These are phyloP conservation scores for Talaromyces trachyspermus DNA, from an alignment of 495 filamentous ascomycete genomes.

Conservation along the genomic window DNA sequence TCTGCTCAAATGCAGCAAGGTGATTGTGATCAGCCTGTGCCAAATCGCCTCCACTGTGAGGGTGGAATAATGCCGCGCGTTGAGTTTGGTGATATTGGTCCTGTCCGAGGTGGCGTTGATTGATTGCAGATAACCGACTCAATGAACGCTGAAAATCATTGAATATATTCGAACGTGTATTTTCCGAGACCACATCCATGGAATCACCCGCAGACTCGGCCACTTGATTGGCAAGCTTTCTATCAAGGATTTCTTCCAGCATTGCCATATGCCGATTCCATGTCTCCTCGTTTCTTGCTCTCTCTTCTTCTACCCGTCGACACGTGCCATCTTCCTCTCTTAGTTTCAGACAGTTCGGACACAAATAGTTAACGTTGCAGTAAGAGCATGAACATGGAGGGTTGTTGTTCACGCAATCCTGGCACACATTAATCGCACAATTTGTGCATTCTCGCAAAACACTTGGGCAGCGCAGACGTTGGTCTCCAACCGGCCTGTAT, in stretches of 20 bases:
- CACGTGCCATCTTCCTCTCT: slow-evolving; percentile 35
- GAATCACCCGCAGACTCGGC: slow-evolving; percentile 41
- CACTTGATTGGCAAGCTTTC: slow-evolving; percentile 38
- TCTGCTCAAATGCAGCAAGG: slow-evolving; percentile 3
- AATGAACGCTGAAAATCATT: neutral
- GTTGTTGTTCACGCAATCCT: slow-evolving; percentile 39
- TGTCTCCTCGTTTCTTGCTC: slow-evolving; percentile 32
- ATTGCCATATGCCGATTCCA: slow-evolving; percentile 39
- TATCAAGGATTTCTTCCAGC: slow-evolving; percentile 34
- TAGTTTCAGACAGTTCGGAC: slow-evolving; percentile 44
- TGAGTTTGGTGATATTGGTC: neutral
- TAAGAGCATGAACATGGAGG: slow-evolving; percentile 47
- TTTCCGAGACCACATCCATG: slow-evolving; percentile 25
- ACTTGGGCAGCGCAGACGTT: slow-evolving; percentile 41
- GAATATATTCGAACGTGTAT: neutral
- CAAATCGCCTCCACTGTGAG: neutral
- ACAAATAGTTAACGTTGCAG: slow-evolving; percentile 46
- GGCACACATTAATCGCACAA: slow-evolving; percentile 50
- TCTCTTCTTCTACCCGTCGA: slow-evolving; percentile 36
- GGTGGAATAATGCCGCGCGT: neutral
- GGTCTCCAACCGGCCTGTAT: slow-evolving; percentile 42
- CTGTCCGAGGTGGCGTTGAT: neutral
- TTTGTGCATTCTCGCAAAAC: slow-evolving; percentile 44
- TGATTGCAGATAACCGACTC: neutral
- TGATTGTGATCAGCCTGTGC: neutral